A percentile compares a stretch with the other conserved stretches of the same genome.
phyloP scores from a whole-genome alignment of 2,329 filamentous ascomycete species.

The Atkinsonella texensis region DNA sequence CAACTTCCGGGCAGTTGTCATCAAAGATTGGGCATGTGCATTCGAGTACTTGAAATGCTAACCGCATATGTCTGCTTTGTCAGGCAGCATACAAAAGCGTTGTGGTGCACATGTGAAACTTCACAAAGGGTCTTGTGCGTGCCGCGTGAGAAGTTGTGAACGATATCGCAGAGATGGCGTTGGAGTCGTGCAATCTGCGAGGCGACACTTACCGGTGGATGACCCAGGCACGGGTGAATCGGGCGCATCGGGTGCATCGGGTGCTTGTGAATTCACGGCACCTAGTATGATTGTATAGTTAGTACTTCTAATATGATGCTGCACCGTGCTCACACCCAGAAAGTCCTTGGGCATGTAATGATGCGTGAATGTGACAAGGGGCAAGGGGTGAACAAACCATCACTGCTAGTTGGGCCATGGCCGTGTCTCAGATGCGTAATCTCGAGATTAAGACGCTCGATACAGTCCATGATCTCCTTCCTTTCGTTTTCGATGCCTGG shows the following conservation, averaged over 20 bases:
- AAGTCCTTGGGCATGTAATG: too few relatives aligned
- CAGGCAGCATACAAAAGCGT: background rate
- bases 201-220: background rate
- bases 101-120: background rate
- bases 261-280: background rate
- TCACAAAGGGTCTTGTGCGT: background rate
- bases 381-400: background rate
- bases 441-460: conserved; percentile 20
- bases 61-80: background rate
- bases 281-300: background rate
- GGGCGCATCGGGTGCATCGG: background rate
- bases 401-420: background rate
- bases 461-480: background rate
- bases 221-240: background rate
- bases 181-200: background rate
- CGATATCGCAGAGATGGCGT: background rate
- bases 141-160: background rate
- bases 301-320: background rate
- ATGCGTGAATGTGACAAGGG: background rate
- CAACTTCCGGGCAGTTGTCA: background rate
- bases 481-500: conserved; percentile 18
- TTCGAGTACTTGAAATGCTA: too few relatives aligned
- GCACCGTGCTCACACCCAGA: too few relatives aligned
- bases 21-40: background rate
- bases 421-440: conserved; percentile 11